phyloP scores from a whole-genome alignment of 179 eudicot genomes.

The Beta macrorhiza region DNA sequence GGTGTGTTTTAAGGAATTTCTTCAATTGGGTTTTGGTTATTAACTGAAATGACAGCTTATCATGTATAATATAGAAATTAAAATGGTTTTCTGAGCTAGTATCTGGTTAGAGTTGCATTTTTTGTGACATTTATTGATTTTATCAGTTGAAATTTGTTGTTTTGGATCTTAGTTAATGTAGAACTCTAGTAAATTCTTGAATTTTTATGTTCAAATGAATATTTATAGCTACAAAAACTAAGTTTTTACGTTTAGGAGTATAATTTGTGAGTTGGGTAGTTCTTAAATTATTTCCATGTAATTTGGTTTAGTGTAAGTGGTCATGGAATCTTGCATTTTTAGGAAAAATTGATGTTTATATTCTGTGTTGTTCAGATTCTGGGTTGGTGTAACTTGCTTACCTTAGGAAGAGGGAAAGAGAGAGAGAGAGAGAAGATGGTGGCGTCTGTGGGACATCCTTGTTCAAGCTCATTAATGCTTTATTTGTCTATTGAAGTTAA shows the following conservation, averaged over 20 bases:
- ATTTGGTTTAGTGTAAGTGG: neutral
- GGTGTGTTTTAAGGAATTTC: neutral
- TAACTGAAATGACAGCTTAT: no score
- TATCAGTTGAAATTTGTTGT: no score
- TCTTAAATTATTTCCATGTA: neutral
- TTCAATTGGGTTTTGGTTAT: neutral
- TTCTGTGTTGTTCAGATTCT: neutral
- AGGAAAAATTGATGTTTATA: neutral
- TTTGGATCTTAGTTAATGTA: neutral
- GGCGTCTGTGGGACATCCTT: neutral
- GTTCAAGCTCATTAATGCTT: neutral
- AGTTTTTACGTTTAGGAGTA: neutral
- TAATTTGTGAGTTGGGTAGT: neutral
- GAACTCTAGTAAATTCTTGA: neutral
- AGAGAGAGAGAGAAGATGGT: neutral
- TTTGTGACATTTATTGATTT: no score
- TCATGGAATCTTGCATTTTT: neutral
- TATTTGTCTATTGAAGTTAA: neutral
- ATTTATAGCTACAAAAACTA: neutral
- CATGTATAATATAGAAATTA: neutral
- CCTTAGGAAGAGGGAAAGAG: neutral
- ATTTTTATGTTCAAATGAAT: neutral
- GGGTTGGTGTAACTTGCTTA: neutral
- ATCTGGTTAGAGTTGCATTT: no score
- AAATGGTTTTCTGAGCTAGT: no score